A percentile compares a stretch with the other conserved stretches of the same genome.
phyloP scores from a whole-genome alignment of 2,329 filamentous ascomycete genomes.

The Colletotrichum spaethianum region DNA sequence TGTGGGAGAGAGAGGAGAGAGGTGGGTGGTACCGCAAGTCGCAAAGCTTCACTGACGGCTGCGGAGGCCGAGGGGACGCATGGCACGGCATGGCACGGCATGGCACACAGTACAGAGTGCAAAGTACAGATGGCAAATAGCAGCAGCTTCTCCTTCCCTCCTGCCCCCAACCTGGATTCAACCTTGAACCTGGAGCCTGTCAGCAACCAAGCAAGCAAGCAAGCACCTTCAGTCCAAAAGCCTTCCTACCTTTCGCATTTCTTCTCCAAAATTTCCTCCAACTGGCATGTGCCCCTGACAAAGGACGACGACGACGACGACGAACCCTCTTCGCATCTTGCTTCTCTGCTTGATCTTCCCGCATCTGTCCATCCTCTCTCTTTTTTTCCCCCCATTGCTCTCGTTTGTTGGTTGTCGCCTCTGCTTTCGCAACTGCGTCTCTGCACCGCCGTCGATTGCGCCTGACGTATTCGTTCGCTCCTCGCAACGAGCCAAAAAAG shows the following conservation, averaged over 20 bases:
- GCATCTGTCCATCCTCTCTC: conserved; percentile 13
- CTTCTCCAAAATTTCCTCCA: conserved; percentile 39
- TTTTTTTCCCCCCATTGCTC: conserved; percentile 8
- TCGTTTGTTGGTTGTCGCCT: conserved; percentile 22
- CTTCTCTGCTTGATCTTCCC: conserved; percentile 22
- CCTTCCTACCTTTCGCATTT: conserved; percentile 7
- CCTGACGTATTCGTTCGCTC: conserved; percentile 40
- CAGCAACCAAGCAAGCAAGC: conserved; percentile 32
- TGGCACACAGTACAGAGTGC: conserved; percentile 14
- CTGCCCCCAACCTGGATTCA: conserved; percentile 26
- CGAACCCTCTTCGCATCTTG: conserved; percentile 15
- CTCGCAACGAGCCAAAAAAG: conserved; percentile 21
- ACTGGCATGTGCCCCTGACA: conserved; percentile 41
- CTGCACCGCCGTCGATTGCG: conserved; percentile 16
- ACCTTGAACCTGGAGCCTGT: conserved; percentile 35
- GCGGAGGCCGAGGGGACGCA: conserved; percentile 33
- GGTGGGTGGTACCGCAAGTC: conserved; percentile 1
- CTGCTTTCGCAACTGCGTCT: conserved; percentile 15
- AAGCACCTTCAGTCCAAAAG: conserved; percentile 8
- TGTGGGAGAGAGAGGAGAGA: neutral
- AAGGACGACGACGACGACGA: conserved; percentile 28
- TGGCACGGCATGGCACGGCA: neutral
- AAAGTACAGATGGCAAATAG: conserved; percentile 8
- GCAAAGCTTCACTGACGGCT: conserved; percentile 34
- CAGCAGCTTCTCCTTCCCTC: conserved; percentile 20